Base-by-base conservation (phyloP, 495 filamentous ascomycete species). In the Penicillium malachiteum region DNA sequence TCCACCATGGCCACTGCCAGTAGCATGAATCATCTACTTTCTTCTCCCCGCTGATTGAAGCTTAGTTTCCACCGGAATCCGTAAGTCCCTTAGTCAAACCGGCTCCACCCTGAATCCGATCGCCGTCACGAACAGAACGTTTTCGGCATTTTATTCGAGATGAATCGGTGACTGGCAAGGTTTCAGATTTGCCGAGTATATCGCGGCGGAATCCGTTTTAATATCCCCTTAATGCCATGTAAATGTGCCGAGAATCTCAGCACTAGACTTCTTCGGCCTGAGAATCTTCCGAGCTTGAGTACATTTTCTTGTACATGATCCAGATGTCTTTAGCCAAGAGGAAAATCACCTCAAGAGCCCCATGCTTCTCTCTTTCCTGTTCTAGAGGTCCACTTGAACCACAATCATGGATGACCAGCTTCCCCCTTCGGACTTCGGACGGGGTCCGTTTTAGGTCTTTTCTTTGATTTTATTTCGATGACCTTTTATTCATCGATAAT, bases 111-210 rank as follows among this genome's bases (percentile, higher is more conserved):
- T 4, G 4, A 32, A 45, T 55, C 62, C 42, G 61, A 62, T 65
- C 63, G 54, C 56, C 52, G 35, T 59, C 60, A 56, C 30, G 47
- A 57, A 48, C 53, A 50, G 46, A 61, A 55, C 55, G 55, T 59
- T 64, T 64, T 59, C 64, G 64, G 64, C 60, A 64, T 56, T 54
- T 50, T 55, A 33, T 21, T 41, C 31, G 48, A 26, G 35, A 30
- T 41, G 8, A 47, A 10, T 21, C 46, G 48, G 48, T 41, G 45
- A 42, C 46, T 48, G 40, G 31, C 16, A 34, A 62, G 38, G 60
- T 60, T 60, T 60, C 54, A 58, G 52, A 58, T 53, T 58, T 61
- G 60, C 60, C 63, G 60, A 57, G 17, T 48, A 50, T 34, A 46
- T 38, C 26, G 34, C 18, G 33, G 48, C 43, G 58, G 37, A 50